Percentiles rank a stretch among this genome's conserved stretches.
These are phyloP conservation scores for Hirsutella thompsonii DNA, from an alignment of 2,329 filamentous ascomycete genomes.

Conservation along the genomic window DNA sequence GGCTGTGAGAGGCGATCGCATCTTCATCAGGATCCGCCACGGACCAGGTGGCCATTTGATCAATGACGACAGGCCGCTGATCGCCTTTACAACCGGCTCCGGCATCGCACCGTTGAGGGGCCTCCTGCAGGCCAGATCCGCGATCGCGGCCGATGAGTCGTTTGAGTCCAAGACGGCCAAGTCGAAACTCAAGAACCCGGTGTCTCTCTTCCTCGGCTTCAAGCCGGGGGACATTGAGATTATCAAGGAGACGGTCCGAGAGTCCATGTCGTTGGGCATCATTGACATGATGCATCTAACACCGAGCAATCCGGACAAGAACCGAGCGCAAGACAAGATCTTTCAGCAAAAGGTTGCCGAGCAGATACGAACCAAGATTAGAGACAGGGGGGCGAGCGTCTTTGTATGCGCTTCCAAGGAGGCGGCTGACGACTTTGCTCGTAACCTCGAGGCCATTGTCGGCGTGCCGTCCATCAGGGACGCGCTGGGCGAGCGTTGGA, in stretches of 20 bases:
- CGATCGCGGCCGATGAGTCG: neutral
- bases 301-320: conserved; percentile 1
- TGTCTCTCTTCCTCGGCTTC: conserved; percentile 2
- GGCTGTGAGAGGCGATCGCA: neutral
- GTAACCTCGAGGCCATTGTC: conserved; percentile 1
- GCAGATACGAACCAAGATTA: neutral
- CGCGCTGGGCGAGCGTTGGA: conserved; percentile 1
- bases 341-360: neutral
- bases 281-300: conserved; percentile 1
- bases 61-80: neutral
- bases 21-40: conserved; percentile 1
- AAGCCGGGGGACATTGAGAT: conserved; percentile 1
- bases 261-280: neutral
- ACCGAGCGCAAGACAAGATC: neutral
- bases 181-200: neutral
- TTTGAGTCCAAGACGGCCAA: neutral
- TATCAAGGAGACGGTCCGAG: neutral
- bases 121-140: conserved; percentile 1
- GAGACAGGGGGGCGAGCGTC: conserved; percentile 1
- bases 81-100: conserved; percentile 2
- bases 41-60: neutral
- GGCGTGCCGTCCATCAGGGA: conserved; percentile 1
- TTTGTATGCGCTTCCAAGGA: conserved; percentile 3
- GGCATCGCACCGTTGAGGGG: conserved; percentile 2
- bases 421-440: conserved; percentile 1